These are phyloP conservation scores for Leccinum colubrinum DNA, from an alignment of 1,284 basidiomycete species.

Conservation along the genomic window DNA sequence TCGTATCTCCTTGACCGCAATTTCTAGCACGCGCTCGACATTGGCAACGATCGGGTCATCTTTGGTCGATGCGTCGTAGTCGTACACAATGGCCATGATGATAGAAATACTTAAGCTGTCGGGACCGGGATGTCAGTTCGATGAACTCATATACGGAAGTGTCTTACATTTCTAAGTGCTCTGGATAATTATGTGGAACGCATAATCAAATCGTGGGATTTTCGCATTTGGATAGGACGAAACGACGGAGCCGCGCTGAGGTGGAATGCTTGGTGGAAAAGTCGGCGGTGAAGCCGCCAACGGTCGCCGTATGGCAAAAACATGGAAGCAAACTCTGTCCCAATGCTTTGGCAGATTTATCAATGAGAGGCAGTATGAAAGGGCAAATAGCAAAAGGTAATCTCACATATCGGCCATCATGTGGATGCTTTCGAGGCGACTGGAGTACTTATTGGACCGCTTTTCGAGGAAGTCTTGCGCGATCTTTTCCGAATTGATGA, in stretches of 20 bases:
- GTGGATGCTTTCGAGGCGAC: neutral
- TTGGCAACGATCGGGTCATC: constrained; percentile 23
- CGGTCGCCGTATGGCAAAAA: constrained; percentile 25
- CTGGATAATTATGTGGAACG: constrained; percentile 4
- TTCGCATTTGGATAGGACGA: constrained; percentile 21
- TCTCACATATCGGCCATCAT: too few species aligned
- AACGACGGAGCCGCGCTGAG: constrained; percentile 15
- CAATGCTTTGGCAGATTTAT: constrained; percentile 11
- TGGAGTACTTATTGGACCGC: constrained; percentile 8
- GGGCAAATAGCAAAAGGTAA: too few species aligned
- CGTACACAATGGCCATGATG: constrained; percentile 14
- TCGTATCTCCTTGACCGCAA: constrained; percentile 12
- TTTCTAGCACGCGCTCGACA: constrained; percentile 8
- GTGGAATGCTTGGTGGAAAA: constrained; percentile 29
- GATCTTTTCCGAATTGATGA: constrained; percentile 26
- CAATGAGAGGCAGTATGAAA: neutral
- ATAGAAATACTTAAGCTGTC: constrained; percentile 6
- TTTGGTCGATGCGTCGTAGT: constrained; percentile 14
- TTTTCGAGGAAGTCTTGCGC: constrained; percentile 22
- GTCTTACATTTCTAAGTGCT: constrained; percentile 23
- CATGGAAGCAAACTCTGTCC: constrained; percentile 19
- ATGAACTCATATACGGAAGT: neutral
- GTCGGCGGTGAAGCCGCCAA: constrained; percentile 27
- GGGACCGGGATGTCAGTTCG: neutral
- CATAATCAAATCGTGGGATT: constrained; percentile 19